Base-by-base conservation (phyloP, 1,139 yeast genomes). In the Taiozyma sp. region DNA sequence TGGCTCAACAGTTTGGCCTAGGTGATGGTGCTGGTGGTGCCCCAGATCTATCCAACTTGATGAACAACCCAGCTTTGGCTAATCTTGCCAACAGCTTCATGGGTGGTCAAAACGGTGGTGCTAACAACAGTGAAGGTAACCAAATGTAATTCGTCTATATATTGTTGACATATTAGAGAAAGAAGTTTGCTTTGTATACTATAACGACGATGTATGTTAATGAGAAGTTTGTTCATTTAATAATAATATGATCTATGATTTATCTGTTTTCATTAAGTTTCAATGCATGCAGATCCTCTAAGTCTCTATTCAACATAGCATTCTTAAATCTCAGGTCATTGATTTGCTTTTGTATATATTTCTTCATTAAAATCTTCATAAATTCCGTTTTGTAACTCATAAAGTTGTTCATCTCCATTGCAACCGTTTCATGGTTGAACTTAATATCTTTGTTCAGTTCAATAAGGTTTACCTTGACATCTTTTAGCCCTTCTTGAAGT, bases 1-100 rank as follows among this genome's bases (percentile, higher is more conserved):
- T 87, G 95, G 95, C 95, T 43, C 80, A 80, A 60, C 79, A 73
- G 54, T 74, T 87, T 69, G 82, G 87, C 10, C 67, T 80, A 48
- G 90, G 89, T 39, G 59, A 58, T 32, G 28, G 54, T 29, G 64
- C 65, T 16, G 70, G 72, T 42, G 73, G 76, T 46, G 69, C 75
- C 70, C 86, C 93, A 48, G 83, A 79, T 62, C 68, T 90, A 69
- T 74, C 80, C 42, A 87, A 83, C 50, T 64, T 90, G 64, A 82
- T 89, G 90, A 86, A 81, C 70, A 87, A 90, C 68, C 96, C 96
- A 48, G 82, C 83, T 73, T 70, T 89, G 47, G 81, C 78, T 65
- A 80, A 86, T 60, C 72, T 87, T 79, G 91, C 87, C 46, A 76
- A 70, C 55, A 80, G 57, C 50, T 62, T 64, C 59, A 70, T 77